Percentiles rank a stretch among this genome's conserved stretches.
Evolutionary conservation across 192 early-diverging fungal species (phyloP).

Genomic region (Coemansia sp.): DNA sequence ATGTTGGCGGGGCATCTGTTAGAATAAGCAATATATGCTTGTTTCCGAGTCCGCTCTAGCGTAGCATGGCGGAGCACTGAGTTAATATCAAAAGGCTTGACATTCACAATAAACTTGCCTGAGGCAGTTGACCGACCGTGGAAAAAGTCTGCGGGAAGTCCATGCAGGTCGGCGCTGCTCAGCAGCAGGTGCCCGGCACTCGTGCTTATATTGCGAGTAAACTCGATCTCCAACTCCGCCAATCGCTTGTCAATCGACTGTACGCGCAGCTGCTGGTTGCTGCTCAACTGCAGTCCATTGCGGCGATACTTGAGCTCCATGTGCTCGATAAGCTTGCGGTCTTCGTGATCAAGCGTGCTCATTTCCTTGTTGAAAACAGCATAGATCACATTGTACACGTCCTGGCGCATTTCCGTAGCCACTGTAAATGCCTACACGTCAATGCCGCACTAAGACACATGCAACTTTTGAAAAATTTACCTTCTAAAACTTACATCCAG

Average conservation of each 20-base stretch:
- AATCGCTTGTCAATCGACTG: neutral
- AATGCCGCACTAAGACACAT: neutral
- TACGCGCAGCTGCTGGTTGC: conserved; percentile 57
- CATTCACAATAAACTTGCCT: conserved; percentile 57
- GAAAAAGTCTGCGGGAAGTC: conserved; percentile 64
- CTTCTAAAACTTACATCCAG: conserved; percentile 35
- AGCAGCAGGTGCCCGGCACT: conserved; percentile 51
- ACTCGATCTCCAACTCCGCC: conserved; percentile 60
- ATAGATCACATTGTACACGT: conserved; percentile 54
- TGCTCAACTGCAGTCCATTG: conserved; percentile 61
- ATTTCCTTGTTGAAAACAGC: conserved; percentile 45
- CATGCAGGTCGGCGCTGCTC: conserved; percentile 58
- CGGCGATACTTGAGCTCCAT: conserved; percentile 33
- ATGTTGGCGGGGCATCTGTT: conserved; percentile 55
- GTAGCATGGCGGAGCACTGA: conserved; percentile 49
- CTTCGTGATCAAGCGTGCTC: conserved; percentile 53
- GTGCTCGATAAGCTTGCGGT: conserved; percentile 59
- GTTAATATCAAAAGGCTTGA: conserved; percentile 57
- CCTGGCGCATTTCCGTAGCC: conserved; percentile 42
- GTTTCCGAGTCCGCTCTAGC: conserved; percentile 47
- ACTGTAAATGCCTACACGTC: conserved; percentile 6
- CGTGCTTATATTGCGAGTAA: conserved; percentile 59
- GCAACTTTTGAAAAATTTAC: no score
- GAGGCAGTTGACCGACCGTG: conserved; percentile 49
- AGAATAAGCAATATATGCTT: conserved; percentile 28